These are phyloP conservation scores for Penicillium sp. DNA, from an alignment of 2,329 filamentous ascomycete species.

Conservation along the genomic window DNA sequence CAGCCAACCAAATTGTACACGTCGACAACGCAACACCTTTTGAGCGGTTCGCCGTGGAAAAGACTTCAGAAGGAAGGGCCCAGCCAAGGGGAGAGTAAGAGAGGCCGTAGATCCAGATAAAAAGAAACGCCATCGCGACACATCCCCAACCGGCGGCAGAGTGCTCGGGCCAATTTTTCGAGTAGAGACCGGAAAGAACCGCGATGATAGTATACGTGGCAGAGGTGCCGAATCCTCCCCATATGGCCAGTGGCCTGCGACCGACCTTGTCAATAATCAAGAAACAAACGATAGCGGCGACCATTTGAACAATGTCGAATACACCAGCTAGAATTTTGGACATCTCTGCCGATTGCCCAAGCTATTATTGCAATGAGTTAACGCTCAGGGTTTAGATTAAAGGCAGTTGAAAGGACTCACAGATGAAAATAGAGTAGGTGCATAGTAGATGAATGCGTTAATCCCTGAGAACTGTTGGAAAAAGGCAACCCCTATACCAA, in stretches of 20 bases:
- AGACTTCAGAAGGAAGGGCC: constrained; percentile 40
- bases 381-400: no score
- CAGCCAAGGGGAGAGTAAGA: constrained; percentile 32
- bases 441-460: constrained; percentile 52
- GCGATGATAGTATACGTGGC: constrained; percentile 33
- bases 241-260: constrained; percentile 27
- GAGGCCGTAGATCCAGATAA: constrained; percentile 22
- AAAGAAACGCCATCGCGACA: constrained; percentile 12
- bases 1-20: constrained; percentile 39
- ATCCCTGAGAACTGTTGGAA: constrained; percentile 46
- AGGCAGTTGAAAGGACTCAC: no score
- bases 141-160: constrained; percentile 21
- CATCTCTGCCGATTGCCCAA: constrained; percentile 31
- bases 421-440: constrained; percentile 41
- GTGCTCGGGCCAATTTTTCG: constrained; percentile 24
- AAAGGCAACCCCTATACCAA: constrained; percentile 44
- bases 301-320: constrained; percentile 36
- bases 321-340: constrained; percentile 35
- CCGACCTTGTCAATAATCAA: constrained; percentile 35
- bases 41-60: constrained; percentile 34
- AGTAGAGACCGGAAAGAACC: constrained; percentile 20
- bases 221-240: constrained; percentile 32
- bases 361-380: constrained; percentile 42
- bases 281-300: constrained; percentile 29
- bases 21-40: constrained; percentile 40